Evolutionary conservation across 441 rosid species (phyloP), one percentile per base, ranked within the genome.

Genomic region (Metrosideros polymorpha): DNA sequence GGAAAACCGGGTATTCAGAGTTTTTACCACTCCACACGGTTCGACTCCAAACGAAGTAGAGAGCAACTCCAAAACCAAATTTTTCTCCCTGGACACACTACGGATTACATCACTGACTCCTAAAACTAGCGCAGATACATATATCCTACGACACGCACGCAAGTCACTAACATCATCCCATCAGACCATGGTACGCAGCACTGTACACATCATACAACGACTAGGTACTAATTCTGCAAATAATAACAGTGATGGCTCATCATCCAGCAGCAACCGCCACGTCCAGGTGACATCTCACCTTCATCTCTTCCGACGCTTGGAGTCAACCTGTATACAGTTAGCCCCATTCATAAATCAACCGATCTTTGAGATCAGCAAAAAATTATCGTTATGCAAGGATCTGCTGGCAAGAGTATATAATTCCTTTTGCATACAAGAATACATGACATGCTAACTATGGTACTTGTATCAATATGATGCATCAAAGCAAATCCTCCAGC

Each of bases 271-370:
- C 83, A 76, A 86, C 61, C 54, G 82, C 85, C 90, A 77, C 59
- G 54, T 61, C 75, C 54, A 55, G n/a, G 61, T 6, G 84, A 86
- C 47, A 71, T 42, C 79, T 71, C 79, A 47, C 87, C 24, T 50
- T 93, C 87, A 92, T 87, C 92, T 89, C 92, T 92, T 92, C 84
- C 90, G 90, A 13, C 95, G 90, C 90, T 93, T 93, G 83, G 91
- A 35, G 54, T 93, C 95, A 86, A 92, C 91, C 95, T 93, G 94
- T 47, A 85, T 49, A 88, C n/a, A 71, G 79, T 71, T 71, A 49
- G 83, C 79, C 79, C 47, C 79, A 71, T 39, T 71, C 47, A 71
- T 71, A 71, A 71, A 71, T 71, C 47, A 30, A 32, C 79, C 19
- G 1, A 25, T 47, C 84, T 71, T 39, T 39, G 79, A 71, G n/a